Evolutionary conservation across 2,329 filamentous ascomycete species (phyloP), one percentile per base, ranked within the genome.

Genomic region (Zymoseptoria pseudotritici): DNA sequence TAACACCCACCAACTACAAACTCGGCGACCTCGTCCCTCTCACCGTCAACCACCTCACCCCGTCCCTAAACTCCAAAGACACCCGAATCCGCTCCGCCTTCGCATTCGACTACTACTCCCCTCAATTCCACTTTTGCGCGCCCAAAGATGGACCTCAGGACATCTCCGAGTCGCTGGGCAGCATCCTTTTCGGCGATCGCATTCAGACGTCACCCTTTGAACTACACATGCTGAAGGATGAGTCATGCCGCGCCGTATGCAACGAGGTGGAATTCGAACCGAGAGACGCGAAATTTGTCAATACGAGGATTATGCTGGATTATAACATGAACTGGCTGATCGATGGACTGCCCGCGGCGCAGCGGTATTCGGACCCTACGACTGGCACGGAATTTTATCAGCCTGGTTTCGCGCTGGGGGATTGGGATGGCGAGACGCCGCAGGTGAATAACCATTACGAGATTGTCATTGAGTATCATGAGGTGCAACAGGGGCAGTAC

Each of bases 151-250:
- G 90, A 2, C 86, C 91, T 8, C 76, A 92, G 73, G 83, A 89
- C 78, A 85, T 96, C 21, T 87, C 90, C 50, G 94, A 97, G 77
- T 94, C 90, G 65, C 76, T 99, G 64, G 94, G 94, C 22, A 97
- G 93, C 80, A 99, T 99, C 72, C 77, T 99, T 56, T 99, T 99
- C 69, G 94, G 94, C 67, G 94, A 99, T 77, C 86, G 94, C 59
- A 99, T 99, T 78, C 91, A 91, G 78, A 96, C 91, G n/a, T 97
- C 93, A 42, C 90, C 93, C 0, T 96, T 96, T 71, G 86, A 96
- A 71, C 80, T 97, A 62, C 83, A 85, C 66, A 97, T 99, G 92
- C 85, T 78, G 58, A 79, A 85, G 63, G 94, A 99, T 73, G 89
- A 97, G 75, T 87, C 86, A 0, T 99, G 94, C 79, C 94, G 93